These are phyloP conservation scores for Pleurotus citrinopileatus DNA, from an alignment of 768 basidiomycete species.

Conservation along the genomic window DNA sequence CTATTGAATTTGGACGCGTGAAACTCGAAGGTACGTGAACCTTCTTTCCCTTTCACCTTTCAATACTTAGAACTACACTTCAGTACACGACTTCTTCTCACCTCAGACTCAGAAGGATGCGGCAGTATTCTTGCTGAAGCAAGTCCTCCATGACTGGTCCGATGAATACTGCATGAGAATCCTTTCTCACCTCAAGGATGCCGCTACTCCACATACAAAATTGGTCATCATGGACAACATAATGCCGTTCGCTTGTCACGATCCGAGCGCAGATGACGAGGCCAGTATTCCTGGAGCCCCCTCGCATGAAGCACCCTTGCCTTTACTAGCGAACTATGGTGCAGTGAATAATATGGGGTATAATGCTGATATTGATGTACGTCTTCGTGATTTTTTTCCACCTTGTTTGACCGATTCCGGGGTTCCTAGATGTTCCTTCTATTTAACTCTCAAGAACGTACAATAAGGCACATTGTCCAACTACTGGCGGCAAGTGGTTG, in stretches of 20 bases:
- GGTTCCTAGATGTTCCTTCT: constrained; percentile 34
- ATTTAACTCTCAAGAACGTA: constrained; percentile 38
- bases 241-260: constrained; percentile 34
- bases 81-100: constrained; percentile 31
- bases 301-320: constrained; percentile 25
- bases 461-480: constrained; percentile 26
- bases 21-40: background rate
- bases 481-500: constrained; percentile 30
- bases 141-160: constrained; percentile 66
- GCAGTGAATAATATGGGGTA: constrained; percentile 32
- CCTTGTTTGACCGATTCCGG: background rate
- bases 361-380: constrained; percentile 31
- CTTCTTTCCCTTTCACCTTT: too few species aligned
- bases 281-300: constrained; percentile 20
- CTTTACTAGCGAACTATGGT: constrained; percentile 38
- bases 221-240: constrained; percentile 41
- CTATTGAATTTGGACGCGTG: background rate
- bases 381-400: constrained; percentile 10
- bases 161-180: constrained; percentile 38
- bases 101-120: constrained; percentile 43
- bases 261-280: too few species aligned
- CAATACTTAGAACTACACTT: too few species aligned
- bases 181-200: constrained; percentile 32
- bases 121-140: constrained; percentile 53
- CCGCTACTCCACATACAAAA: constrained; percentile 31